A percentile compares a stretch with the other conserved stretches of the same genome.
phyloP scores from a whole-genome alignment of 345 rosid genomes.

The Jatropha curcas region DNA sequence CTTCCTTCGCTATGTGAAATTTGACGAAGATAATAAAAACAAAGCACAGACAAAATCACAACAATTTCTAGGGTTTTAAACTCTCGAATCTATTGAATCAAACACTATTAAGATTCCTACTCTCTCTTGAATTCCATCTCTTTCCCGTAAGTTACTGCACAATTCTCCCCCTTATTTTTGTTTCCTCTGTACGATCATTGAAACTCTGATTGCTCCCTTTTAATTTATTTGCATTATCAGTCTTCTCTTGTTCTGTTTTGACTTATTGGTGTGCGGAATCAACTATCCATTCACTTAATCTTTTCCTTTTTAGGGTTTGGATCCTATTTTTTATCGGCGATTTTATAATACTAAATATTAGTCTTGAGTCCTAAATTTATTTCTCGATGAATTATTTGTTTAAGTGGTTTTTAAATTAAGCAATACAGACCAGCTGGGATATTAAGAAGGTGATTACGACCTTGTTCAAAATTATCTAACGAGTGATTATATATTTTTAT shows the following conservation, averaged over 20 bases:
- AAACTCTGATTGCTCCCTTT: not conserved
- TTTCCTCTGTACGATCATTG: not conserved
- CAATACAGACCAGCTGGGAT: not conserved
- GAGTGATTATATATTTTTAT: not conserved
- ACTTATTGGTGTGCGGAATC: not conserved
- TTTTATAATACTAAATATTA: not conserved
- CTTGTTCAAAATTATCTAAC: not conserved
- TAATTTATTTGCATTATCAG: not conserved
- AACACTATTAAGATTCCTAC: not conserved
- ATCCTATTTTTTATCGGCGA: constrained; percentile 8
- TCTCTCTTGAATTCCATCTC: not conserved
- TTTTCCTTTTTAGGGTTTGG: constrained; percentile 16
- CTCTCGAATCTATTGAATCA: not conserved
- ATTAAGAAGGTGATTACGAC: not conserved
- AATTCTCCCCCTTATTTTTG: not conserved
- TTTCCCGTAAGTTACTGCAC: not conserved
- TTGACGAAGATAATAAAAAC: not conserved
- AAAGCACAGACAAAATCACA: not conserved
- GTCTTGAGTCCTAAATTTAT: not conserved
- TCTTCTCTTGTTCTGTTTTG: not conserved
- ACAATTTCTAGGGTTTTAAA: not conserved
- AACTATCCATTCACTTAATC: not conserved
- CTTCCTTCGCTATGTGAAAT: not conserved
- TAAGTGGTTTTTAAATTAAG: not conserved
- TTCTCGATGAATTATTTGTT: not conserved